phyloP scores from a whole-genome alignment of 1,139 yeast species.

The Scheffersomyces parashehatae region DNA sequence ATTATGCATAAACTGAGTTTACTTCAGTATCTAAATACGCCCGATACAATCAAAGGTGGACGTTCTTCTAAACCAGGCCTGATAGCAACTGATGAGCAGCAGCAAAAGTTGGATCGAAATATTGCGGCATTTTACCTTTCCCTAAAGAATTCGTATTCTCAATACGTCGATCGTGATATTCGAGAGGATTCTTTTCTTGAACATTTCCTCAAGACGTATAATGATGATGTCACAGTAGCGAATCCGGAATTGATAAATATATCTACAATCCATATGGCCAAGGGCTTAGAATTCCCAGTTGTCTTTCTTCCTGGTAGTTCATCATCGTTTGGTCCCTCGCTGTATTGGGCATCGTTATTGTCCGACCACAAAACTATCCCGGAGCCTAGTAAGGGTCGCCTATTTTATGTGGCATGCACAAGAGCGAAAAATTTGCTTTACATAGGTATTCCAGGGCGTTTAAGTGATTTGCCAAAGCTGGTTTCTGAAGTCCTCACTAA shows the following conservation, averaged over 20 bases:
- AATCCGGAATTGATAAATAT: constrained; percentile 40
- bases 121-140: constrained; percentile 30
- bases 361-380: constrained; percentile 3
- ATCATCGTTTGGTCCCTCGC: constrained; percentile 5
- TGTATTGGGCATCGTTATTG: constrained; percentile 21
- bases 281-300: constrained; percentile 70
- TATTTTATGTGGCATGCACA: constrained; percentile 65
- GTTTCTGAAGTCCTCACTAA: constrained; percentile 9
- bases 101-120: constrained; percentile 14
- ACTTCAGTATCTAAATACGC: constrained; percentile 22
- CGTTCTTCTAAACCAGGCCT: constrained; percentile 1
- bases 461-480: too few species aligned
- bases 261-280: constrained; percentile 71
- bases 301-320: constrained; percentile 53
- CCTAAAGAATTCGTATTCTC: constrained; percentile 20
- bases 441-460: constrained; percentile 7
- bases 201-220: constrained; percentile 47
- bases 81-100: constrained; percentile 3
- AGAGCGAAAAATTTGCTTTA: constrained; percentile 60
- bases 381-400: constrained; percentile 26
- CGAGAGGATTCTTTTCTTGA: constrained; percentile 25
- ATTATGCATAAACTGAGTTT: constrained; percentile 23
- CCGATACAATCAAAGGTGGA: constrained; percentile 4
- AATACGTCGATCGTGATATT: constrained; percentile 13
- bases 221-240: constrained; percentile 38